A percentile compares a stretch with the other conserved stretches of the same genome.
Evolutionary conservation across 164 flowering plant genomes (phyloP).

Genomic region (Santalum album): DNA sequence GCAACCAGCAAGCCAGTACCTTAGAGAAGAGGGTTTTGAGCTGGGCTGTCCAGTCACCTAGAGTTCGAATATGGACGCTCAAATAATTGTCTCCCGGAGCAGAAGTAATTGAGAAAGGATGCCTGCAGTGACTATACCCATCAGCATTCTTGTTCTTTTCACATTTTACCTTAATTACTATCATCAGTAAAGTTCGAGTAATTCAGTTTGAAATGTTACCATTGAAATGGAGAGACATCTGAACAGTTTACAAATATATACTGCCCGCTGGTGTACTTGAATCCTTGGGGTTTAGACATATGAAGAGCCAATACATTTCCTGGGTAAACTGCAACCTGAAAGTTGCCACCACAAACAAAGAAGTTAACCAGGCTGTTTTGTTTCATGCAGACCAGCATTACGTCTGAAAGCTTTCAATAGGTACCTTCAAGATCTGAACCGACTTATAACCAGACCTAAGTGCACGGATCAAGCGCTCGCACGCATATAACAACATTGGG

Average conservation of each 20-base stretch:
- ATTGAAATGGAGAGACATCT: slow-evolving; percentile 55
- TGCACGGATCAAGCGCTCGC: slow-evolving; percentile 38
- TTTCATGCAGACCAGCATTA: neutral
- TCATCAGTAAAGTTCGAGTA: too few relatives aligned
- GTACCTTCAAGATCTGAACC: slow-evolving; percentile 39
- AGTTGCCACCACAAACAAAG: neutral
- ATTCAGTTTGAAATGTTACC: too few relatives aligned
- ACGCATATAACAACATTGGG: slow-evolving; percentile 33
- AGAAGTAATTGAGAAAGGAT: slow-evolving; percentile 69
- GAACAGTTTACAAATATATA: slow-evolving; percentile 55
- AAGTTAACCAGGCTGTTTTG: too few relatives aligned
- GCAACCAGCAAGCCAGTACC: slow-evolving; percentile 18
- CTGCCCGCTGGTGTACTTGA: slow-evolving; percentile 58
- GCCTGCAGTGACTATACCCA: slow-evolving; percentile 24
- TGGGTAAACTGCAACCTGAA: slow-evolving; percentile 58
- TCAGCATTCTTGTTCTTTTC: neutral
- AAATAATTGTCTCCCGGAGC: slow-evolving; percentile 65
- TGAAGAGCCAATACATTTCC: slow-evolving; percentile 52
- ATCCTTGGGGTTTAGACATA: slow-evolving; percentile 59
- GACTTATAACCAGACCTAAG: slow-evolving; percentile 39
- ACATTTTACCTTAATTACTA: neutral
- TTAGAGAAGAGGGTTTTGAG: slow-evolving; percentile 41
- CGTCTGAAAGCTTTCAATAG: too few relatives aligned
- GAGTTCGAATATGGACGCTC: slow-evolving; percentile 53
- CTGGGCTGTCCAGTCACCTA: slow-evolving; percentile 67